Conservation (phyloP, 2,329 filamentous ascomycete species). For the Colletotrichum eleusines region DNA sequence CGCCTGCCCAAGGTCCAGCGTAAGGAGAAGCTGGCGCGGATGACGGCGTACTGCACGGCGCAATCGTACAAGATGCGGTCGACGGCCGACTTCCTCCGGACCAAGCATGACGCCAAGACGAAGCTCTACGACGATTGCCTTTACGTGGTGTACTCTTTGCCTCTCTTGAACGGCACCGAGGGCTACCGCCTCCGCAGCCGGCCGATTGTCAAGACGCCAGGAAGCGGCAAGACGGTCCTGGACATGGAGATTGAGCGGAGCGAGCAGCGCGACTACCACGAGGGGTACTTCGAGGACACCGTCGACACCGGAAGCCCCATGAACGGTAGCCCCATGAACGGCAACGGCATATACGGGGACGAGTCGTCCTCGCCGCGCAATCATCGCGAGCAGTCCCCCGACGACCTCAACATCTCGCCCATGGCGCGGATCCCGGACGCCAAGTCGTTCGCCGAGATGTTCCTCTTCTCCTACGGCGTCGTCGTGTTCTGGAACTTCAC, state of each 20-base stretch:
- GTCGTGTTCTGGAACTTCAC: conserved; percentile 99
- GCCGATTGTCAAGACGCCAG: conserved; percentile 91
- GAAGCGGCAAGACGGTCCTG: conserved; percentile 87
- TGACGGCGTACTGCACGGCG: conserved; percentile 97
- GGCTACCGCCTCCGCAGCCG: conserved; percentile 91
- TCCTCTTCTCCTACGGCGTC: conserved; percentile 96
- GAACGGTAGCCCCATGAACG: conserved; percentile 50
- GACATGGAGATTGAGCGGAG: conserved; percentile 97
- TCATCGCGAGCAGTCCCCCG: conserved; percentile 47
- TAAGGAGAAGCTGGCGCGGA: conserved; percentile 86
- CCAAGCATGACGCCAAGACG: conserved; percentile 88
- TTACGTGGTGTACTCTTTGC: conserved; percentile 94
- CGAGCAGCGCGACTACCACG: conserved; percentile 88
- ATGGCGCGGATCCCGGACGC: conserved; percentile 75
- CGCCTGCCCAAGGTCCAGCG: conserved; percentile 88
- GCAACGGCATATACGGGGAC: conserved; percentile 46
- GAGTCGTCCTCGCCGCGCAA: conserved; percentile 47
- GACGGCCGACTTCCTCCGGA: conserved; percentile 89
- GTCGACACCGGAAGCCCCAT: conserved; percentile 60
- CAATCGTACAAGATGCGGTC: conserved; percentile 91
- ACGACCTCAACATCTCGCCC: conserved; percentile 61
- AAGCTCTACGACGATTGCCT: conserved; percentile 98
- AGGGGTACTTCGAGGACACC: conserved; percentile 88
- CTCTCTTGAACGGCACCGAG: conserved; percentile 85
- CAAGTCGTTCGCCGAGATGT: conserved; percentile 91